phyloP scores from a whole-genome alignment of 129 eudicot genomes.

The Rutidosis leptorrhynchoides region DNA sequence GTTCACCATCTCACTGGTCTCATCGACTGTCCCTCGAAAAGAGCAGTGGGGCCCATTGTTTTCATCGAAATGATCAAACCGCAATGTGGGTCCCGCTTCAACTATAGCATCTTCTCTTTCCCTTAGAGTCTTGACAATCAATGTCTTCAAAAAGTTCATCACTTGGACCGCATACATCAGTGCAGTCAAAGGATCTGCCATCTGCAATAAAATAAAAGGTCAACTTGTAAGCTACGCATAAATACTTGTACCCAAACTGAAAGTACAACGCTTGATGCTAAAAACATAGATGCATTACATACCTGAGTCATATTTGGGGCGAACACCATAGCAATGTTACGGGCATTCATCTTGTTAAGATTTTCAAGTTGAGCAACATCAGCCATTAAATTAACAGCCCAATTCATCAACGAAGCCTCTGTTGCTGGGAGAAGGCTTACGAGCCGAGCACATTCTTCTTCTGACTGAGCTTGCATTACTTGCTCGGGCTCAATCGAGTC shows the following conservation, averaged over 20 bases:
- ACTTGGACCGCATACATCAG: constrained; percentile 96
- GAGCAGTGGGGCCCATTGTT: constrained; percentile 43
- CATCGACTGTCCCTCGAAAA: constrained; percentile 24
- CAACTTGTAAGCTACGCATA: constrained; percentile 6
- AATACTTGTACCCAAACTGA: constrained; percentile 11
- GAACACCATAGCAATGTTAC: constrained; percentile 90
- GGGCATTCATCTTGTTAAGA: constrained; percentile 89
- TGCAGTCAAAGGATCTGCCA: constrained; percentile 98
- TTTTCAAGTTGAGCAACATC: constrained; percentile 85
- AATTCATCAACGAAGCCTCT: constrained; percentile 80
- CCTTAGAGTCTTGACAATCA: constrained; percentile 61
- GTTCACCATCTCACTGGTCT: constrained; percentile 27
- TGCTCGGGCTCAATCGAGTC: constrained; percentile 76
- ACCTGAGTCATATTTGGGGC: constrained; percentile 99
- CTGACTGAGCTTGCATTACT: constrained; percentile 91
- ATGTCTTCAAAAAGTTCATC: constrained; percentile 89
- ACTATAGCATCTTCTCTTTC: constrained; percentile 69
- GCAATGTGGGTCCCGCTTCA: constrained; percentile 41
- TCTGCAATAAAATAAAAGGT: constrained; percentile 42
- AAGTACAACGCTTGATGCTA: too few relatives aligned
- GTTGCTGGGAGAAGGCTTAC: constrained; percentile 75
- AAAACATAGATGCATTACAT: neutral
- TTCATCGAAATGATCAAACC: constrained; percentile 59
- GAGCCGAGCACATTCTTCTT: constrained; percentile 70
- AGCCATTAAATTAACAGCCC: constrained; percentile 96